These are phyloP conservation scores for Lophiotrema nucula DNA, from an alignment of 495 filamentous ascomycete species.

Conservation along the genomic window DNA sequence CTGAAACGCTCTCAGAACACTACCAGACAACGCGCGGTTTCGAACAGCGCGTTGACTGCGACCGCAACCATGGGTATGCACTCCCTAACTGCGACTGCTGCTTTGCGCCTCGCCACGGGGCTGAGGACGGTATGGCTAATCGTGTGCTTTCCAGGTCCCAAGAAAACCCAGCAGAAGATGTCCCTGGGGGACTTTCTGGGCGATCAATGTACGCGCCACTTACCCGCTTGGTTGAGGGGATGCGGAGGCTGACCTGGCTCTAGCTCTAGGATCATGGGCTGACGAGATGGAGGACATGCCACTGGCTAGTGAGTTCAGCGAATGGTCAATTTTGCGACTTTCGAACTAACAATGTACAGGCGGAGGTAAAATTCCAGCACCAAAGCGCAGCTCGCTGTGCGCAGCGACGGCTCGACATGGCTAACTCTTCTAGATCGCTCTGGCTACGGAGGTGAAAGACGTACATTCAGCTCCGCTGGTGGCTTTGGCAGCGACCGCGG, in stretches of 20 bases:
- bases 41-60: slow-evolving; percentile 36
- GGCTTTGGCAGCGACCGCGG: slow-evolving; percentile 47
- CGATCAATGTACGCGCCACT: slow-evolving; percentile 72
- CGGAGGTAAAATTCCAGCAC: slow-evolving; percentile 30
- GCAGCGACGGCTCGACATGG: neutral
- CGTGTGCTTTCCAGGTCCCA: slow-evolving; percentile 64
- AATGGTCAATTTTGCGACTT: slow-evolving; percentile 13
- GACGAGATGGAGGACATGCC: slow-evolving; percentile 94
- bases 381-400: neutral
- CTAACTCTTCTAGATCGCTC: slow-evolving; percentile 9
- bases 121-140: slow-evolving; percentile 13
- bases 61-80: slow-evolving; percentile 45
- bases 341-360: slow-evolving; percentile 33
- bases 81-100: slow-evolving; percentile 30
- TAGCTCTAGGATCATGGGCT: slow-evolving; percentile 92
- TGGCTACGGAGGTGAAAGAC: slow-evolving; percentile 49
- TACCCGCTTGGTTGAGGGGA: neutral
- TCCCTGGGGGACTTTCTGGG: slow-evolving; percentile 85
- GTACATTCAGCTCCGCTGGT: slow-evolving; percentile 46
- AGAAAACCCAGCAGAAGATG: slow-evolving; percentile 91
- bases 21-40: slow-evolving; percentile 33
- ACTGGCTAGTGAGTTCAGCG: slow-evolving; percentile 60
- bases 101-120: slow-evolving; percentile 10
- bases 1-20: slow-evolving; percentile 22
- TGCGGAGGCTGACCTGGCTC: slow-evolving; percentile 42